Evolutionary conservation across 1,284 basidiomycete genomes (phyloP).

Genomic region (Gymnopus androsaceus): DNA sequence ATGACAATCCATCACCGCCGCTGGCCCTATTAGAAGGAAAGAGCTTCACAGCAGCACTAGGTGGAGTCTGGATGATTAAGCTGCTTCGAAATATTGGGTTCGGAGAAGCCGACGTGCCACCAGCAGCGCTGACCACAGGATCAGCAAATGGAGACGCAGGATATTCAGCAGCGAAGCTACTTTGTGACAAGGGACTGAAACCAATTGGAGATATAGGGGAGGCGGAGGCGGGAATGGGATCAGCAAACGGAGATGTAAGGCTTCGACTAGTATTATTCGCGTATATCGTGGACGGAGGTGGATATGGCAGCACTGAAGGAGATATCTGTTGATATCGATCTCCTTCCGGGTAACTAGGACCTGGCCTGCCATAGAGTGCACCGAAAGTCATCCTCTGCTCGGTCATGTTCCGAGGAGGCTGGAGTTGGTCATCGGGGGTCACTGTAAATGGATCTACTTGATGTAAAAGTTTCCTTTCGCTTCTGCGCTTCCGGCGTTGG

Average conservation of each 20-base stretch:
- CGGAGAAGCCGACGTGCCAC: constrained; percentile 26
- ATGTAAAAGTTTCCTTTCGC: constrained; percentile 30
- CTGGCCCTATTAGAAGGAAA: neutral
- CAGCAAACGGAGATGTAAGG: neutral
- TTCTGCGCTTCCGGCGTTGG: constrained; percentile 43
- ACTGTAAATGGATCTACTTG: constrained; percentile 1
- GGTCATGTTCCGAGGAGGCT: constrained; percentile 27
- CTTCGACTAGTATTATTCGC: neutral
- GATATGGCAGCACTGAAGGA: too few relatives aligned
- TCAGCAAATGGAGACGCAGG: constrained; percentile 35
- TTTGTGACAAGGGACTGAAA: constrained; percentile 26
- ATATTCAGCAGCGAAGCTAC: neutral
- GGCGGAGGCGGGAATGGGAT: neutral
- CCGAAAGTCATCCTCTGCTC: constrained; percentile 28
- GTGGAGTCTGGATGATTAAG: constrained; percentile 14
- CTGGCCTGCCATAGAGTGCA: constrained; percentile 37
- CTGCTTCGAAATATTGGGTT: constrained; percentile 18
- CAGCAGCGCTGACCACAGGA: constrained; percentile 15
- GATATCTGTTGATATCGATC: neutral
- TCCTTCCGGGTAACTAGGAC: constrained; percentile 6
- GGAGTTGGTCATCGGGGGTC: constrained; percentile 11
- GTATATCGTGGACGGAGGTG: neutral
- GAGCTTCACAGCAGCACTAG: neutral
- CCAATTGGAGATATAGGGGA: neutral
- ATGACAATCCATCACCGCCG: constrained; percentile 16